A percentile compares a stretch with the other conserved stretches of the same genome.
Evolutionary conservation across 1,284 basidiomycete species (phyloP).

Genomic region (Cystobasidium slooffiae): DNA sequence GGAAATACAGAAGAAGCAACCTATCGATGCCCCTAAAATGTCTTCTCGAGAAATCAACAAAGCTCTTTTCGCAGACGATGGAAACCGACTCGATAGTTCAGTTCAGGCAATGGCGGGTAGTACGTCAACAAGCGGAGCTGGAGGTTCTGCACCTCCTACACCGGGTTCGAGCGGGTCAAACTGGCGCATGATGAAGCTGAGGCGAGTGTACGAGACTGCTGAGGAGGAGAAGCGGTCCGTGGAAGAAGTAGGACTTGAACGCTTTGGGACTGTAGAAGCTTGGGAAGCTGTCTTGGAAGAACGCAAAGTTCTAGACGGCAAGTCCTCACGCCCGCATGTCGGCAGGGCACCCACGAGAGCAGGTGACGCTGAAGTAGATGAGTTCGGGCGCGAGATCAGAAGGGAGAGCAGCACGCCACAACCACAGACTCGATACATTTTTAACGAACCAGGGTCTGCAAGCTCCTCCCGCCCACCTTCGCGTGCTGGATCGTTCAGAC

Average conservation of each 20-base stretch:
- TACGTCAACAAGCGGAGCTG: constrained; percentile 47
- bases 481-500: constrained; percentile 40
- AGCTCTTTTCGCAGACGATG: constrained; percentile 63
- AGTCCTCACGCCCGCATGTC: constrained; percentile 51
- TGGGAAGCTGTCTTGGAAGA: constrained; percentile 90
- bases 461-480: constrained; percentile 46
- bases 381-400: constrained; percentile 52
- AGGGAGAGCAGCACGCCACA: constrained; percentile 12
- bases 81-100: constrained; percentile 64
- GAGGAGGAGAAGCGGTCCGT: constrained; percentile 77
- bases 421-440: constrained; percentile 62
- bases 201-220: constrained; percentile 83
- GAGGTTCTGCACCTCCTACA: constrained; percentile 60
- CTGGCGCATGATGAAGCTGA: constrained; percentile 98
- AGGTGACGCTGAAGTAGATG: constrained; percentile 54
- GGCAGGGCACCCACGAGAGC: constrained; percentile 55
- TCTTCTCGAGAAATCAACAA: constrained; percentile 74
- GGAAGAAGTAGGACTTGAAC: constrained; percentile 83
- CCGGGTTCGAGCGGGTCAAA: constrained; percentile 89
- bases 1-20: constrained; percentile 22
- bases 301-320: constrained; percentile 78
- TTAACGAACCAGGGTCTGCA: constrained; percentile 61
- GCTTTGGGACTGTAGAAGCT: constrained; percentile 80
- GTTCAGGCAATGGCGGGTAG: constrained; percentile 63
- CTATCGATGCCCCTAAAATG: constrained; percentile 24